Evolutionary conservation across 2,329 filamentous ascomycete genomes (phyloP), one percentile per base, ranked within the genome.

Genomic region (Seiridium cupressi): DNA sequence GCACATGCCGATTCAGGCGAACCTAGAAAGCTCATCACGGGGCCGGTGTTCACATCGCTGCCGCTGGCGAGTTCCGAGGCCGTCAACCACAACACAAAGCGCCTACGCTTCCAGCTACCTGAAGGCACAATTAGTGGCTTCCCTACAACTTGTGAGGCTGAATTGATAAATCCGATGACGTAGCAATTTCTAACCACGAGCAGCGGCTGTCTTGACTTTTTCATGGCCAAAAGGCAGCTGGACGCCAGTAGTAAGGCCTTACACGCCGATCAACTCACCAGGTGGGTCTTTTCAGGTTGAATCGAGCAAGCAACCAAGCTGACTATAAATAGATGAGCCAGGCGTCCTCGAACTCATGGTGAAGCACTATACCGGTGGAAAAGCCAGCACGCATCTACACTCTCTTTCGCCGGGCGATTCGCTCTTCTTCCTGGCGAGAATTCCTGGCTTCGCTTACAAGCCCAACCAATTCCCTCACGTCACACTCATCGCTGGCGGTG

Each of bases 401-500:
- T 84, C 81, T 3, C 77, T 91, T 5, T 66, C 75, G 13, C 88
- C 88, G 0, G 89, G 88, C 36, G 81, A 89, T 62, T 79, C 74
- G 2, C 76, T 91, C 10, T 80, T 80, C 47, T 86, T 91, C 65
- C 77, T 82, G 5, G 77, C 79, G 0, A 77, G 83, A 3, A 73
- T 91, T 3, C 78, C 77, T 18, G 83, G 80, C 34, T 83, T 83
- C 69, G 67, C 73, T 40, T 89, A 84, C 82, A 80, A 76, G 31
- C 75, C 82, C 35, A 83, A 81, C 63, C 74, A 75, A 69, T 77
- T 72, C 67, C 69, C 68, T 3, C 79, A 84, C 62, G 72, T 92
- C n/a, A 82, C 84, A 3, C 78, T 91, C 44, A 83, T 92, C 48
- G 89, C 89, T 0, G 89, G 89, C 49, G 89, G 89, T 10, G 88